phyloP scores from a whole-genome alignment of 495 filamentous ascomycete genomes.

The Trichoderma gamsii region DNA sequence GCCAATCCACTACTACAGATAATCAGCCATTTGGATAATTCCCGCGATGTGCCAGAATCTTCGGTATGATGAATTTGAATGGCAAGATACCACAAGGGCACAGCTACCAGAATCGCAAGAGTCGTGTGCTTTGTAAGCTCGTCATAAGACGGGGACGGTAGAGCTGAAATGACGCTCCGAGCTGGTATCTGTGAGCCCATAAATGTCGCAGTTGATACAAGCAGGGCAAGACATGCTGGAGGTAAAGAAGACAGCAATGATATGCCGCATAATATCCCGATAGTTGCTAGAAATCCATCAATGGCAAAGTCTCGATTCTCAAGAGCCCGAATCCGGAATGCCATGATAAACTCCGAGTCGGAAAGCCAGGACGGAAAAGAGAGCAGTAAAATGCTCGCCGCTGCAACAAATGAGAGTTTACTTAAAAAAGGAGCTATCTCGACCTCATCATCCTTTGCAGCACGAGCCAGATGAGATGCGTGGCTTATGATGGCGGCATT shows the following conservation, averaged over 20 bases:
- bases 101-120: not conserved
- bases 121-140: not conserved
- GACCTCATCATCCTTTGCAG: not conserved
- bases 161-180: not conserved
- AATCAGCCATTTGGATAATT: not conserved
- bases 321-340: not conserved
- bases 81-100: constrained; percentile 1
- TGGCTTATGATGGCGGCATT: constrained; percentile 2
- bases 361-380: not conserved
- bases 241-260: not conserved
- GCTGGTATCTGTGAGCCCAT: not conserved
- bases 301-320: not conserved
- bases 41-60: not conserved
- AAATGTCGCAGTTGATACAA: not conserved
- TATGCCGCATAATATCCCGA: not conserved
- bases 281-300: not conserved
- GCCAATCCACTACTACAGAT: not conserved
- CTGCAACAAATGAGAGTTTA: not conserved
- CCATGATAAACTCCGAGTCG: not conserved
- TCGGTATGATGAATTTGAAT: not conserved
- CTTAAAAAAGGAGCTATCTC: not conserved
- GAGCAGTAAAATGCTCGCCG: not conserved
- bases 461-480: not conserved
- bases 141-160: not conserved
- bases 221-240: not conserved